Percentiles rank a stretch among this genome's conserved stretches.
Evolutionary conservation across 1,284 basidiomycete species (phyloP).

Genomic region (Microbotryum silenes-acaulis): DNA sequence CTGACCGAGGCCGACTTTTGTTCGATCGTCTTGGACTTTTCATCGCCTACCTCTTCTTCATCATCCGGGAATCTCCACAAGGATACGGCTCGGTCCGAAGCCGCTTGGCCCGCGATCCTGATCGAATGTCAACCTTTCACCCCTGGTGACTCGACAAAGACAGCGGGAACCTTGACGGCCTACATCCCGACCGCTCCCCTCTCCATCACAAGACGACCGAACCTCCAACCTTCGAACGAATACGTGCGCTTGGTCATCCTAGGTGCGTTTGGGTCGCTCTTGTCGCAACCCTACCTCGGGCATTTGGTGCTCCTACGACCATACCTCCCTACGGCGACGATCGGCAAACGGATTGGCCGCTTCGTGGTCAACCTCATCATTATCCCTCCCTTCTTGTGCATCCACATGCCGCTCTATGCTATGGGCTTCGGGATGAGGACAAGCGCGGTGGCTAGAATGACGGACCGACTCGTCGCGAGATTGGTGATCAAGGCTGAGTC

Average conservation of each 20-base stretch:
- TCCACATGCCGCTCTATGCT: neutral
- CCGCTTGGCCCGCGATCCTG: constrained; percentile 1
- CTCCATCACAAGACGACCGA: neutral
- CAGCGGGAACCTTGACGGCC: neutral
- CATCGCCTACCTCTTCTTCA: neutral
- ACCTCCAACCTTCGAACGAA: neutral
- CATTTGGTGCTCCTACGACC: constrained; percentile 18
- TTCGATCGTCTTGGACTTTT: neutral
- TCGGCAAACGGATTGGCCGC: neutral
- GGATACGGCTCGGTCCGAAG: neutral
- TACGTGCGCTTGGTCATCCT: constrained; percentile 15
- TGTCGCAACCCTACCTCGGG: constrained; percentile 19
- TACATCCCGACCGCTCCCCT: neutral
- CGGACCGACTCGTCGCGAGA: neutral
- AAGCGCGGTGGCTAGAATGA: neutral
- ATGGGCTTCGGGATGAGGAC: neutral
- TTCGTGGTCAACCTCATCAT: constrained; percentile 6
- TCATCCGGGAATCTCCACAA: too few species aligned
- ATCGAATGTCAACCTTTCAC: neutral
- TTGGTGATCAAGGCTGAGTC: neutral
- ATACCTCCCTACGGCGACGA: constrained; percentile 4
- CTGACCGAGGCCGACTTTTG: neutral
- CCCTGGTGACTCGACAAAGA: constrained; percentile 10
- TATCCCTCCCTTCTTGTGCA: constrained; percentile 12
- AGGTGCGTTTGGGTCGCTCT: constrained; percentile 21